A percentile compares a stretch with the other conserved stretches of the same genome.
Evolutionary conservation across 768 basidiomycete species (phyloP).

Genomic region (Tricholoma hemisulphureum): DNA sequence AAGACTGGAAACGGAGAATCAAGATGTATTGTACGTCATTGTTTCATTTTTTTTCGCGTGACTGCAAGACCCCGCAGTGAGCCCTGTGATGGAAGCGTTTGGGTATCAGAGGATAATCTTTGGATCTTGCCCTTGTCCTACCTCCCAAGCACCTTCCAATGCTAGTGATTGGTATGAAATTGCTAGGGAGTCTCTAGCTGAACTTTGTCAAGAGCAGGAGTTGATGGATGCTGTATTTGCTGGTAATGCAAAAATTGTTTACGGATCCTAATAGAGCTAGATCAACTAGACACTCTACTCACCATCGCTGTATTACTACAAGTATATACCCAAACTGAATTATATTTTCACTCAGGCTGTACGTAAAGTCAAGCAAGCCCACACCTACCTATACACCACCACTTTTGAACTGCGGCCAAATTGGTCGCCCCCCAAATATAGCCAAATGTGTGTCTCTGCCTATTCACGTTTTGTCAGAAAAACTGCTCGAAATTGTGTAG

Average conservation of each 20-base stretch:
- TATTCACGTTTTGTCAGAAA: too few relatives aligned
- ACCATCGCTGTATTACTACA: too few relatives aligned
- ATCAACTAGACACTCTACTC: too few relatives aligned
- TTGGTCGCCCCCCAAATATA: too few relatives aligned
- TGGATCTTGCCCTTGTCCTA: constrained; percentile 70
- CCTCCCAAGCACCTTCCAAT: constrained; percentile 44
- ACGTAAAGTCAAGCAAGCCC: too few relatives aligned
- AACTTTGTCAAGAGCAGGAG: constrained; percentile 76
- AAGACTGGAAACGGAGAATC: constrained; percentile 70
- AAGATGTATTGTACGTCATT: constrained; percentile 79
- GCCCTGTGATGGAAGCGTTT: constrained; percentile 81
- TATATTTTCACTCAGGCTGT: too few relatives aligned
- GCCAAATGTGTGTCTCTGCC: too few relatives aligned
- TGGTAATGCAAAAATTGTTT: constrained; percentile 47
- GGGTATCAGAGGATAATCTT: constrained; percentile 82
- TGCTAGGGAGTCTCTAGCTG: constrained; percentile 74
- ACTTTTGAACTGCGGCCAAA: too few relatives aligned
- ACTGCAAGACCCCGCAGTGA: constrained; percentile 47
- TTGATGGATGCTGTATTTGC: constrained; percentile 73
- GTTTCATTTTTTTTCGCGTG: neutral
- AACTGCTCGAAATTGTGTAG: too few relatives aligned
- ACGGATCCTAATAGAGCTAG: constrained; percentile 25
- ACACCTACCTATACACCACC: too few relatives aligned
- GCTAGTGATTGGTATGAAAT: constrained; percentile 79
- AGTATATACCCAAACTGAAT: too few relatives aligned